A percentile compares a stretch with the other conserved stretches of the same genome.
phyloP scores from a whole-genome alignment of 2,329 filamentous ascomycete species.

The Dryadomyces sulphureus region DNA sequence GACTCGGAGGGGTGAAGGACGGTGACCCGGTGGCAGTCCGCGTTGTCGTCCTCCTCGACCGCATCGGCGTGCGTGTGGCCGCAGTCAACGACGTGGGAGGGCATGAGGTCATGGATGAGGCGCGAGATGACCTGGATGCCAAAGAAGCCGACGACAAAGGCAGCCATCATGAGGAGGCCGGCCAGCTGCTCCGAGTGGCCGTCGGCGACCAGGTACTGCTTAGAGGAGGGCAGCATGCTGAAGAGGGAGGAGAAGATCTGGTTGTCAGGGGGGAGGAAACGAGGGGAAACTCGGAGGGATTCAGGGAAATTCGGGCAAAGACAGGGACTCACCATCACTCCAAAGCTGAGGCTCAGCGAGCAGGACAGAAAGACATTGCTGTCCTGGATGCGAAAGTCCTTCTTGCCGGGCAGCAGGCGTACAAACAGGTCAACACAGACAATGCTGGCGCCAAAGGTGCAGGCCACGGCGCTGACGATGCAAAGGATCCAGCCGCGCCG shows the following conservation, averaged over 20 bases:
- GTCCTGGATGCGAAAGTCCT: constrained; percentile 73
- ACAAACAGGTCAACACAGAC: constrained; percentile 77
- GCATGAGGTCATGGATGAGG: constrained; percentile 57
- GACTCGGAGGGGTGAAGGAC: constrained; percentile 30
- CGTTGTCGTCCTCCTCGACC: constrained; percentile 17
- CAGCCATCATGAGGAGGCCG: constrained; percentile 52
- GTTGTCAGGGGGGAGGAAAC: neutral
- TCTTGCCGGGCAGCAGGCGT: constrained; percentile 55
- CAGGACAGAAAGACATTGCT: constrained; percentile 78
- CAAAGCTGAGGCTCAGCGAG: constrained; percentile 84
- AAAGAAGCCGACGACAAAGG: constrained; percentile 57
- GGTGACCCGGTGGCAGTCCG: too few species aligned
- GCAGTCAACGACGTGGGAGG: constrained; percentile 68
- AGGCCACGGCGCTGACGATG: constrained; percentile 61
- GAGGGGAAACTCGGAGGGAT: neutral
- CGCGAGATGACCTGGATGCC: constrained; percentile 63
- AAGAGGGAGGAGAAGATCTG: constrained; percentile 86
- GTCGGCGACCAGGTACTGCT: constrained; percentile 57
- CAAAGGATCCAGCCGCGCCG: constrained; percentile 88
- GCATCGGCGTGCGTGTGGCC: constrained; percentile 55
- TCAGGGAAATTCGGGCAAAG: constrained; percentile 4
- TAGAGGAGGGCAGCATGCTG: constrained; percentile 83
- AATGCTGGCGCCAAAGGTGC: constrained; percentile 62
- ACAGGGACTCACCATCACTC: constrained; percentile 66
- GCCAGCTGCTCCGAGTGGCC: constrained; percentile 53